Base-by-base conservation (phyloP, 208 protist species). In the Sergeia podlipaevii region DNA sequence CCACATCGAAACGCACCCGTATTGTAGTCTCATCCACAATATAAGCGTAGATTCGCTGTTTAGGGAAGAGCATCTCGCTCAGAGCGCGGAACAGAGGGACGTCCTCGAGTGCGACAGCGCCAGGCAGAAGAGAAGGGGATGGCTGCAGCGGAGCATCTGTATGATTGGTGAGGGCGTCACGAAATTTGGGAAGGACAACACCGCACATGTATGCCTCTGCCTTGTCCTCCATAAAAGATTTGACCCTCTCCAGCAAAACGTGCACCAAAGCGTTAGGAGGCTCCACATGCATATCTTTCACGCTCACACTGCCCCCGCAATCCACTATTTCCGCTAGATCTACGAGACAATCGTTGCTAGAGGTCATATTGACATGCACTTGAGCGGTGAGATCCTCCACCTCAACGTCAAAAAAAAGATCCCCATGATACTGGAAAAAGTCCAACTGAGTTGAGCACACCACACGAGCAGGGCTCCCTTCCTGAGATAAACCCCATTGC, bases 241-340 rank as follows among this genome's bases (percentile, higher is more conserved):
- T 45, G 0, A 43, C 27, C 2, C 53, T 28, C 1, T 13, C 7
- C 38, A 70, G 30, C 1, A 67, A 1, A 21, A 51, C 13, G 18
- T 69, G 44, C 1, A 80, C 20, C n/a, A 80, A 27, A 8, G 39
- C 1, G 41, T 53, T 60, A 6, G 62, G 65, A 18, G 73, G 67
- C 11, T 48, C 38, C 3, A 54, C 36, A 15, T 43, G 38, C 1
- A 80, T 32, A 2, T 43, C 42, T 23, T 3, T 32, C 8, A 68
- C 45, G 28, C 54, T 13, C 2, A 51, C 34, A 13, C 70, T 53
- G 28, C 74, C 26, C 4, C 18, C 6, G 45, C 77, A 85, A 5
- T 13, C 11, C 17, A 54, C 34, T 0, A 66, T 7, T 0, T 8
- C 10, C 20, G 59, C 57, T 2, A n/a, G 18, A 2, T 20, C 32